Percentiles rank a stretch among this genome's conserved stretches.
phyloP scores from a whole-genome alignment of 1,284 basidiomycete genomes.

The Stereum hirsutum region DNA sequence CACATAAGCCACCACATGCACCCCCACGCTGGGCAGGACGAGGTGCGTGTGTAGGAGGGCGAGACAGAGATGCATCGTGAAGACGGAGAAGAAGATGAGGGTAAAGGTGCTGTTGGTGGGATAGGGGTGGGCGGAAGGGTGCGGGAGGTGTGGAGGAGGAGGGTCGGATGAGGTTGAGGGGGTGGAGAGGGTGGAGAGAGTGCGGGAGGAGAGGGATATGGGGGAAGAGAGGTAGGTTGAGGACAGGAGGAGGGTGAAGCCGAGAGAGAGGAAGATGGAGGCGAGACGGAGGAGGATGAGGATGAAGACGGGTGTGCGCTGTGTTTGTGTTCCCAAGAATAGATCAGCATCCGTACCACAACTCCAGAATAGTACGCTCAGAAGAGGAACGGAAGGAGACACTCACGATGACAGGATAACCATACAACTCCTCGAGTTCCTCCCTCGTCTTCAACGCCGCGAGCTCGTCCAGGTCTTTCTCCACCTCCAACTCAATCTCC shows the following conservation, averaged over 20 bases:
- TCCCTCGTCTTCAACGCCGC: conserved; percentile 52
- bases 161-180: conserved; percentile 4
- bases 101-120: conserved; percentile 25
- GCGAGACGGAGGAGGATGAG: conserved; percentile 66
- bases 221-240: conserved; percentile 46
- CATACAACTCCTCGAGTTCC: conserved; percentile 69
- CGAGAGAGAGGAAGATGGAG: conserved; percentile 57
- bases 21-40: conserved; percentile 54
- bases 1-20: conserved; percentile 63
- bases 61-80: conserved; percentile 40
- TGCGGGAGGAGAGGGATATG: conserved; percentile 14
- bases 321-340: conserved; percentile 6
- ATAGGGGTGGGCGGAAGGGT: conserved; percentile 10
- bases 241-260: conserved; percentile 54
- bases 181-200: too few relatives aligned
- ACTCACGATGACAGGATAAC: conserved; percentile 62
- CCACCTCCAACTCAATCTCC: conserved; percentile 30
- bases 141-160: conserved; percentile 8
- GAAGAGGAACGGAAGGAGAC: conserved; percentile 1
- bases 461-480: conserved; percentile 55
- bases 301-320: conserved; percentile 71
- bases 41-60: conserved; percentile 50
- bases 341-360: too few relatives aligned
- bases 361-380: neutral
- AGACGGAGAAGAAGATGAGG: conserved; percentile 38